A percentile compares a stretch with the other conserved stretches of the same genome.
phyloP scores from a whole-genome alignment of 176 grass and related monocot species.

The Poa pratensis region DNA sequence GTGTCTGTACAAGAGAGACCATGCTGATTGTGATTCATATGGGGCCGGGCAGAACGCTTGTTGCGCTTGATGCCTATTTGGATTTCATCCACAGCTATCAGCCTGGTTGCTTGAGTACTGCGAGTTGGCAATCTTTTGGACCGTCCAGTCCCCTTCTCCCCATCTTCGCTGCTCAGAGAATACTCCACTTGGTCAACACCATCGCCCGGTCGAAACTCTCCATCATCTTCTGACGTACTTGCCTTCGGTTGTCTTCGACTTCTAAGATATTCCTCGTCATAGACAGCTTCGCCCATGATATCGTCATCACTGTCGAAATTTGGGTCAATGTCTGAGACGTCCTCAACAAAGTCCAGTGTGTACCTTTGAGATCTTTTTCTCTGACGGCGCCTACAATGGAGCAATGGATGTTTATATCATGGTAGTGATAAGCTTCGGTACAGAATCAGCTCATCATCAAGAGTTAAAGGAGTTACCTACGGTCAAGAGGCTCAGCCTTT shows the following conservation, averaged over 20 bases:
- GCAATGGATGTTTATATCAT: constrained; percentile 5
- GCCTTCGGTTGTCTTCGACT: constrained; percentile 59
- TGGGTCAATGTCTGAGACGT: constrained; percentile 58
- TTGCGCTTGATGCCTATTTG: constrained; percentile 74
- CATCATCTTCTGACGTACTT: constrained; percentile 61
- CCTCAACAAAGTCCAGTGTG: constrained; percentile 79
- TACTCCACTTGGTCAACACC: constrained; percentile 50
- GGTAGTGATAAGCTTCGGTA: background rate
- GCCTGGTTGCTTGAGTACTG: constrained; percentile 51
- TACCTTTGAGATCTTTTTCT: constrained; percentile 86
- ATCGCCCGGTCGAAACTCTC: constrained; percentile 65
- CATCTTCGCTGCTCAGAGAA: constrained; percentile 70
- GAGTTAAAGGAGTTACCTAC: constrained; percentile 58
- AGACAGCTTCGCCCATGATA: constrained; percentile 95
- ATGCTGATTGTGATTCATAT: constrained; percentile 63
- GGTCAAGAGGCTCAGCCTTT: constrained; percentile 63
- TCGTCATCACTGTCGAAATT: constrained; percentile 76
- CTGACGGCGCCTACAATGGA: constrained; percentile 56
- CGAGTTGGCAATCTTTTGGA: constrained; percentile 48
- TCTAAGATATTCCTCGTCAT: constrained; percentile 91
- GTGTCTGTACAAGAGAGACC: constrained; percentile 60
- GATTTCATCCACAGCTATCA: constrained; percentile 60
- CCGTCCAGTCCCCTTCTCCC: constrained; percentile 38
- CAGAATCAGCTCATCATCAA: constrained; percentile 13
- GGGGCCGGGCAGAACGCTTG: constrained; percentile 67